Evolutionary conservation across 345 rosid genomes (phyloP).

Genomic region (Mallotus nudiflorus): DNA sequence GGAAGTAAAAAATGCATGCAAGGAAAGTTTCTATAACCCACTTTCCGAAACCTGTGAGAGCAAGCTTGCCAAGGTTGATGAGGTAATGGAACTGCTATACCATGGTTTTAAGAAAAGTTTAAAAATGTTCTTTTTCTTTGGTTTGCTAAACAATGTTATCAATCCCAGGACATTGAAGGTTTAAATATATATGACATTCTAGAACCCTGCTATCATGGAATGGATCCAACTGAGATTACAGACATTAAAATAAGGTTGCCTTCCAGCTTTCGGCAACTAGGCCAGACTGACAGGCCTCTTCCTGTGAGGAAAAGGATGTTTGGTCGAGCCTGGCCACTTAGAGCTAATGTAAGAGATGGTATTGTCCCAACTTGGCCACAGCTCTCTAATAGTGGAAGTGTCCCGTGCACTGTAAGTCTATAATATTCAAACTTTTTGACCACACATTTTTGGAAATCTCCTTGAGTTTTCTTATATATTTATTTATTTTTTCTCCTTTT

Average conservation of each 20-base stretch:
- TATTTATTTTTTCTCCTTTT: background rate
- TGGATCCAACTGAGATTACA: conserved; percentile 11
- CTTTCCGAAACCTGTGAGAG: conserved; percentile 25
- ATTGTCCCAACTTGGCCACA: conserved; percentile 86
- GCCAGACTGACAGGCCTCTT: conserved; percentile 63
- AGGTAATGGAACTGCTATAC: conserved; percentile 35
- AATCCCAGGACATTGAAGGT: conserved; percentile 46
- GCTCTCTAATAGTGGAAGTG: conserved; percentile 36
- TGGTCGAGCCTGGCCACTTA: conserved; percentile 92
- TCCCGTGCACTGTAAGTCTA: conserved; percentile 70
- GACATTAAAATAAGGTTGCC: conserved; percentile 48
- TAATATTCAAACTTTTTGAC: background rate
- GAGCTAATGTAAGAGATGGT: conserved; percentile 81
- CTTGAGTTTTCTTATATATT: too few species aligned
- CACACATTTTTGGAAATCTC: too few species aligned
- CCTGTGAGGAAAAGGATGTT: conserved; percentile 79
- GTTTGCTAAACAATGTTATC: conserved; percentile 8
- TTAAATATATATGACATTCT: conserved; percentile 79
- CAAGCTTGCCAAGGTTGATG: conserved; percentile 50
- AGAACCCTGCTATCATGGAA: conserved; percentile 75
- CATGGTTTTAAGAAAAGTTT: too few species aligned
- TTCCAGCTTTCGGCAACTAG: conserved; percentile 57
- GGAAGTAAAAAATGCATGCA: conserved; percentile 60
- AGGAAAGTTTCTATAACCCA: conserved; percentile 49
- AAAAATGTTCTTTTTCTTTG: conserved; percentile 2